A percentile compares a stretch with the other conserved stretches of the same genome.
Evolutionary conservation across 768 basidiomycete species (phyloP).

Genomic region (Boletus bicolor): DNA sequence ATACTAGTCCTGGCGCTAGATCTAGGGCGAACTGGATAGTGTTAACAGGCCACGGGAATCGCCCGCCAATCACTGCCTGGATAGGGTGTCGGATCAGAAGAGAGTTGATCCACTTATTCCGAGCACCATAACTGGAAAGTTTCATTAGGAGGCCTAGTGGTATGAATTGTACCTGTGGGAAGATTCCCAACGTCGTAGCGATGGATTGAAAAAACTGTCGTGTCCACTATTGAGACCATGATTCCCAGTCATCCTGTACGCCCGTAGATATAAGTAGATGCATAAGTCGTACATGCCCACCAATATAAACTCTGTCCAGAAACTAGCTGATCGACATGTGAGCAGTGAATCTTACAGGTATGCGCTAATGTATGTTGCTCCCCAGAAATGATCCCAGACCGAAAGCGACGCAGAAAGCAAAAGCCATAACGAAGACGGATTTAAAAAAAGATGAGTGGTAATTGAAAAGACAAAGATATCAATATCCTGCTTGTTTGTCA

Average conservation of each 20-base stretch:
- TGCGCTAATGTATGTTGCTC: background rate
- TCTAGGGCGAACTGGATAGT: too few relatives aligned
- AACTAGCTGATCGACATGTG: background rate
- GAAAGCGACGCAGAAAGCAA: slow-evolving; percentile 2
- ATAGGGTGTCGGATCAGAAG: background rate
- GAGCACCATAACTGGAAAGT: background rate
- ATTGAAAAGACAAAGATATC: background rate
- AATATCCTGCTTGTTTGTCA: background rate
- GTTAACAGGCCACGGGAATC: too few relatives aligned
- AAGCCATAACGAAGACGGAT: background rate
- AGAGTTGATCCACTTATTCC: background rate
- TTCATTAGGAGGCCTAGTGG: background rate
- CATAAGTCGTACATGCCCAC: background rate
- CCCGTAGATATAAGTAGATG: background rate
- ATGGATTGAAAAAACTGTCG: too few relatives aligned
- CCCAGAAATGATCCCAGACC: background rate
- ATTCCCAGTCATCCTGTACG: background rate
- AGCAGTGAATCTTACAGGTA: slow-evolving; percentile 3
- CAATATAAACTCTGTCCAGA: background rate
- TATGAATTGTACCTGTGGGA: background rate
- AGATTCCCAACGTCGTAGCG: too few relatives aligned
- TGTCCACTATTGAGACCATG: background rate
- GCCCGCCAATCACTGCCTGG: background rate
- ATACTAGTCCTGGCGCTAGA: too few relatives aligned
- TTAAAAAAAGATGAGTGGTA: background rate